Evolutionary conservation across 148 eudicot species (phyloP).

Genomic region (Cornus controversa): DNA sequence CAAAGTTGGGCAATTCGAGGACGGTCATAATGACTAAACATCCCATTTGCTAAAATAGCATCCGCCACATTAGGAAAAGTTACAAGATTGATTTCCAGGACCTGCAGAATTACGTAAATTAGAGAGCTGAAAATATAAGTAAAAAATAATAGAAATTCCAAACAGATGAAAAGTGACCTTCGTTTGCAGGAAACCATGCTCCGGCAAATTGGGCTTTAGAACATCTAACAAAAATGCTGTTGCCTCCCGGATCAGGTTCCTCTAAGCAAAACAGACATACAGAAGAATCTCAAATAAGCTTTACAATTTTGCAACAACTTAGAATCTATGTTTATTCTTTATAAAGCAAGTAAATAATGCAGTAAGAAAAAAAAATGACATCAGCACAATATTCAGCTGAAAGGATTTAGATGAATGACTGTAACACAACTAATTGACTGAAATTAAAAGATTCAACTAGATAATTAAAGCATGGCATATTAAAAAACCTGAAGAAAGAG

Average conservation of each 20-base stretch:
- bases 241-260: constrained; percentile 85
- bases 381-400: not conserved
- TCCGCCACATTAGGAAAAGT: constrained; percentile 91
- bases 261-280: constrained; percentile 28
- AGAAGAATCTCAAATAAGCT: not conserved
- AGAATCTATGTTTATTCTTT: not conserved
- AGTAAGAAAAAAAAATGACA: not conserved
- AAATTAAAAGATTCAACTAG: not conserved
- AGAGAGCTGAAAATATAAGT: not conserved
- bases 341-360: not conserved
- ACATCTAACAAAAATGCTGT: constrained; percentile 79
- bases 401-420: not conserved
- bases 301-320: not conserved
- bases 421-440: not conserved
- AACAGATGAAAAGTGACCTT: constrained; percentile 34
- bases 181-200: constrained; percentile 69
- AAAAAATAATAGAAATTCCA: not conserved
- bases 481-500: constrained; percentile 68
- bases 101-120: constrained; percentile 35
- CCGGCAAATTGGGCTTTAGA: constrained; percentile 75
- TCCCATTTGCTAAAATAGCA: constrained; percentile 86
- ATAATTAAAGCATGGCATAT: not conserved
- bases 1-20: constrained; percentile 87
- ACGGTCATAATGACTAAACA: constrained; percentile 92
- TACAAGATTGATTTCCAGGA: constrained; percentile 78